Base-by-base conservation (phyloP, 768 basidiomycete species). In the Suillus ampliporus region DNA sequence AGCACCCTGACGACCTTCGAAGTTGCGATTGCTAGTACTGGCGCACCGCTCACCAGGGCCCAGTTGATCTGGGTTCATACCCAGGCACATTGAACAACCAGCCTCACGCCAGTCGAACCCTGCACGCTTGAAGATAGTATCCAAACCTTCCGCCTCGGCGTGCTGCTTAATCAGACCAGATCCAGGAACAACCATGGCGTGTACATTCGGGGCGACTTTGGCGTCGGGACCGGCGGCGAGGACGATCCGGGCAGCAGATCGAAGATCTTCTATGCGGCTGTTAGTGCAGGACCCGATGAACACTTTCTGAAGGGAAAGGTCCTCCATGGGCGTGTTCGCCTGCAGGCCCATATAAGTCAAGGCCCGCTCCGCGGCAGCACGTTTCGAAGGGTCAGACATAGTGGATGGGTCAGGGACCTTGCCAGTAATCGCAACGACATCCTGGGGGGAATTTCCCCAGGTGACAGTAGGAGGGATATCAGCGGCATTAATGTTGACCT, bases 241-340 rank as follows among this genome's bases (percentile, higher is more conserved):
- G 58, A 94, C 80, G 67, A 97, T 85, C 69, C 83, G 84, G 17
- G 91, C 92, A 37, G 94, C 94, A 3, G 93, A 90, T 62, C 94
- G 90, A 57, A 97, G 83, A 77, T 97, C 94, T 76, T 95, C 94
- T 64, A 97, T 94, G 51, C 94, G 92, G 69, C 92, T 90, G 79
- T 96, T 97, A 70, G 94, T 97, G 82, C 94, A 97, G 5, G 94
- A 95, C 17, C 94, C 94, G 65, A 97, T 90, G 82, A 97, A 97
- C 31, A 95, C 88, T 76, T 95, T 97, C 81, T 95, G 91, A 63
- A 97, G 76, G 57, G 78, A 78, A 74, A 97, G 86, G 56, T 91
- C 84, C 75, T 93, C 84, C 86, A 96, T 92, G 28, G 77, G 86
- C 7, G 86, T 90, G 70, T 91, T 91, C 2, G 94, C 81, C 46